Evolutionary conservation across 2,329 filamentous ascomycete species (phyloP).

Genomic region (Lachnellula arida): DNA sequence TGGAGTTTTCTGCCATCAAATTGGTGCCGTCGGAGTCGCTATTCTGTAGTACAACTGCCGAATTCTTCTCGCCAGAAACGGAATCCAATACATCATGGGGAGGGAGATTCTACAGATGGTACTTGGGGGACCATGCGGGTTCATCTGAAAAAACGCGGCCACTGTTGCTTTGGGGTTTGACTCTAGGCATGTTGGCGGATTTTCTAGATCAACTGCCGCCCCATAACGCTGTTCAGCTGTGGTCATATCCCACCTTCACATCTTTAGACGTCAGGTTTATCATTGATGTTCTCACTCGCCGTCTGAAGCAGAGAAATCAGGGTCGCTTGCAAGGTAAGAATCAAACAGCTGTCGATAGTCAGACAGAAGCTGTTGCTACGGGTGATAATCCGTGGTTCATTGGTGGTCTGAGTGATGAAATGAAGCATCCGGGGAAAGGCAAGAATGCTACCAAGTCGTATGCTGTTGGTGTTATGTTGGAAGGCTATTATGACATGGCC

Average conservation of each 20-base stretch:
- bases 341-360: constrained; percentile 27
- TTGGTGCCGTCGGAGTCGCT: constrained; percentile 58
- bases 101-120: constrained; percentile 24
- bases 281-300: constrained; percentile 55
- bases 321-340: constrained; percentile 27
- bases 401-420: constrained; percentile 16
- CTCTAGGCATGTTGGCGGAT: constrained; percentile 62
- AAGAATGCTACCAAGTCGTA: constrained; percentile 21
- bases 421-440: constrained; percentile 10
- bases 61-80: constrained; percentile 36
- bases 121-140: constrained; percentile 32
- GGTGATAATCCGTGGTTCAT: constrained; percentile 22
- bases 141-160: constrained; percentile 34
- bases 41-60: constrained; percentile 49
- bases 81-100: constrained; percentile 1
- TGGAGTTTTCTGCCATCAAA: constrained; percentile 63
- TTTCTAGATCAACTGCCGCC: constrained; percentile 65
- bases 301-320: constrained; percentile 48
- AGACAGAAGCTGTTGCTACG: constrained; percentile 23
- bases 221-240: constrained; percentile 53
- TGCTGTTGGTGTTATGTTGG: constrained; percentile 29
- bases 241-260: constrained; percentile 66
- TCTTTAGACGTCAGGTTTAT: constrained; percentile 54
- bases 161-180: constrained; percentile 63
- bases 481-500: constrained; percentile 30